Evolutionary conservation across 2,329 filamentous ascomycete species (phyloP), one percentile per base, ranked within the genome.

Genomic region (Graphilbum ipis-grandicollis): DNA sequence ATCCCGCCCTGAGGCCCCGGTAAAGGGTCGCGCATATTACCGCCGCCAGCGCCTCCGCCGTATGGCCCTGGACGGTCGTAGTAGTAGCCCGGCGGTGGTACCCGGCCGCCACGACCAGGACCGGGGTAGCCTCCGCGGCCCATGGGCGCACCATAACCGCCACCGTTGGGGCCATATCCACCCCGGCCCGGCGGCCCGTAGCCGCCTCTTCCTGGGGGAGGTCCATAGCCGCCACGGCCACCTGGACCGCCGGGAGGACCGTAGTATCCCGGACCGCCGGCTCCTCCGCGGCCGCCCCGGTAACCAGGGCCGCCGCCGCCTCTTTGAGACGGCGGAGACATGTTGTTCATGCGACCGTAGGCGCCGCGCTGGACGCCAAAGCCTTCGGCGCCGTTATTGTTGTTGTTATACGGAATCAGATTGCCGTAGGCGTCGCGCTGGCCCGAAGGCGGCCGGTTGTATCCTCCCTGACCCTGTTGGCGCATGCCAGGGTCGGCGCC

Each of bases 341-440:
- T 40, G 38, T 62, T 57, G 47, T 58, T 65, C 55, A 60, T 59
- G 31, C 57, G 62, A 39, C 63, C 66, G 37, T 54, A 53, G 9
- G 58, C 61, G 3, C 57, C 61, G 46, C 57, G 56, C 41, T 59
- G 62, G 50, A 59, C 53, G 36, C 54, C 63, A 46, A 66, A 71
- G 13, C 52, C 55, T 46, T 64, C 64, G 1, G 13, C 8, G 15
- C 15, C 13, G 9, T 17, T 13, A 4, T 65, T 55, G 9, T 61
- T 57, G 48, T 79, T 79, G 31, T 75, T 76, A 29, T 46, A 44
- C 12, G 44, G 40, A 30, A 67, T 54, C 4, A 62, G 57, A 49
- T 80, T 81, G 33, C 75, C 78, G 44, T 79, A 82, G 42, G 74
- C 71, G 44, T 84, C 79, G 13, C 57, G 32, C 47, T 52, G 49